phyloP scores from a whole-genome alignment of 2,329 filamentous ascomycete genomes.

The Raffaelea albimanens region DNA sequence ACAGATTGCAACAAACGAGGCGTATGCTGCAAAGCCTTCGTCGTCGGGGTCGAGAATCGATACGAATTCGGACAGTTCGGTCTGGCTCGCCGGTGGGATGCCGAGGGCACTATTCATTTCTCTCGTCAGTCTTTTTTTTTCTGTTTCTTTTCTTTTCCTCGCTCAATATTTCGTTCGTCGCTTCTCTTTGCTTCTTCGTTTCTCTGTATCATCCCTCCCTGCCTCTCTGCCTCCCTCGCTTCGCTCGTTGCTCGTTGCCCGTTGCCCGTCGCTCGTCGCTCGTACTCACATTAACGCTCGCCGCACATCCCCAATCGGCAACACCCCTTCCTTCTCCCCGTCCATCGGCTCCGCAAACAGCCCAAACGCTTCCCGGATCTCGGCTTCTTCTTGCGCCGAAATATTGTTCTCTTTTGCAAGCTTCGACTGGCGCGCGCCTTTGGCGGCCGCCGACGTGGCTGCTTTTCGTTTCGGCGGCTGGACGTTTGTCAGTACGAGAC shows the following conservation, averaged over 20 bases:
- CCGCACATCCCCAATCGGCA: conserved; percentile 58
- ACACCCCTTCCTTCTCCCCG: conserved; percentile 63
- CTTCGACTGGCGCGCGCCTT: conserved; percentile 60
- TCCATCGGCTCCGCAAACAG: conserved; percentile 67
- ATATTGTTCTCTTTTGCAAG: conserved; percentile 89
- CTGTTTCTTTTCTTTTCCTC: no score
- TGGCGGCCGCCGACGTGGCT: conserved; percentile 20
- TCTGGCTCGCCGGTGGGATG: conserved; percentile 51
- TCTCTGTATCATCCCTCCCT: no score
- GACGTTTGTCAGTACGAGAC: background rate
- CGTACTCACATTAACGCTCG: conserved; percentile 59
- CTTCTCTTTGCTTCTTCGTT: no score
- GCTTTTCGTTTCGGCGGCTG: conserved; percentile 47
- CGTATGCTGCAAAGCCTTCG: conserved; percentile 69
- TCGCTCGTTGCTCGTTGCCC: no score
- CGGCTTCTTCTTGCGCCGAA: conserved; percentile 71
- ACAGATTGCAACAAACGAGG: conserved; percentile 77
- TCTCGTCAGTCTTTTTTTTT: no score
- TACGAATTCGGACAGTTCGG: conserved; percentile 68
- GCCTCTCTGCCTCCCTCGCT: no score
- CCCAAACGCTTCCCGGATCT: conserved; percentile 83
- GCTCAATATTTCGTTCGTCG: no score
- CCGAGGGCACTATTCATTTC: conserved; percentile 79
- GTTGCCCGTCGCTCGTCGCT: no score
- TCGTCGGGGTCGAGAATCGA: conserved; percentile 74